phyloP scores from a whole-genome alignment of 1,139 yeast species.

The Scheffersomyces illinoinensis region DNA sequence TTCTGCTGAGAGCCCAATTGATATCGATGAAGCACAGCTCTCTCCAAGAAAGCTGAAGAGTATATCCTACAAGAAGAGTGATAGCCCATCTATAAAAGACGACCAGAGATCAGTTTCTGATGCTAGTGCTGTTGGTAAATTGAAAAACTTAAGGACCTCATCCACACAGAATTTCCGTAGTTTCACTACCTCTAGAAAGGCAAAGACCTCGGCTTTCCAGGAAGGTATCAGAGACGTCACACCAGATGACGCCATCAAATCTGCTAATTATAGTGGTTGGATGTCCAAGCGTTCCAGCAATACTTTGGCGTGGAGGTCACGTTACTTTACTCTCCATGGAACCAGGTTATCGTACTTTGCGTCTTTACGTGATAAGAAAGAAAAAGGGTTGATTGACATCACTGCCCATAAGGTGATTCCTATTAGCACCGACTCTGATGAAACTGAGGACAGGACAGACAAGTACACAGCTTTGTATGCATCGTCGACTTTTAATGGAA shows the following conservation, averaged over 20 bases:
- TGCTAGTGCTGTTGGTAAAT: slow-evolving; percentile 13
- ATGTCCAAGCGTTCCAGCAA: slow-evolving; percentile 87
- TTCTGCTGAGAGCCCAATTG: slow-evolving; percentile 18
- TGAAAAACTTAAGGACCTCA: slow-evolving; percentile 44
- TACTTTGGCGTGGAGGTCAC: slow-evolving; percentile 86
- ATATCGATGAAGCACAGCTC: slow-evolving; percentile 32
- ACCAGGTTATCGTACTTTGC: slow-evolving; percentile 89
- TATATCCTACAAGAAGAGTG: slow-evolving; percentile 15
- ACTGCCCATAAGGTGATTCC: slow-evolving; percentile 90
- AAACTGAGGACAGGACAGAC: slow-evolving; percentile 67
- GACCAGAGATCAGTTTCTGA: slow-evolving; percentile 39
- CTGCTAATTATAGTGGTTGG: slow-evolving; percentile 88
- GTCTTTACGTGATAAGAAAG: slow-evolving; percentile 76
- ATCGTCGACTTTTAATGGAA: slow-evolving; percentile 89
- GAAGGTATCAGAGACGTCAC: slow-evolving; percentile 83
- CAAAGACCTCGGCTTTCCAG: slow-evolving; percentile 87
- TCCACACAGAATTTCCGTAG: slow-evolving; percentile 47
- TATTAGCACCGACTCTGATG: slow-evolving; percentile 48
- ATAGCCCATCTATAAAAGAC: slow-evolving; percentile 15
- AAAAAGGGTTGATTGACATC: slow-evolving; percentile 91
- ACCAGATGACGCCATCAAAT: slow-evolving; percentile 75
- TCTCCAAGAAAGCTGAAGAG: slow-evolving; percentile 43
- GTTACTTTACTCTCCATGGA: slow-evolving; percentile 89
- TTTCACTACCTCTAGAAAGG: slow-evolving; percentile 45
- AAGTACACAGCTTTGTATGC: slow-evolving; percentile 83